Evolutionary conservation across 2,329 filamentous ascomycete species (phyloP), one percentile per base, ranked within the genome.

Genomic region (Botrytis fragariae): DNA sequence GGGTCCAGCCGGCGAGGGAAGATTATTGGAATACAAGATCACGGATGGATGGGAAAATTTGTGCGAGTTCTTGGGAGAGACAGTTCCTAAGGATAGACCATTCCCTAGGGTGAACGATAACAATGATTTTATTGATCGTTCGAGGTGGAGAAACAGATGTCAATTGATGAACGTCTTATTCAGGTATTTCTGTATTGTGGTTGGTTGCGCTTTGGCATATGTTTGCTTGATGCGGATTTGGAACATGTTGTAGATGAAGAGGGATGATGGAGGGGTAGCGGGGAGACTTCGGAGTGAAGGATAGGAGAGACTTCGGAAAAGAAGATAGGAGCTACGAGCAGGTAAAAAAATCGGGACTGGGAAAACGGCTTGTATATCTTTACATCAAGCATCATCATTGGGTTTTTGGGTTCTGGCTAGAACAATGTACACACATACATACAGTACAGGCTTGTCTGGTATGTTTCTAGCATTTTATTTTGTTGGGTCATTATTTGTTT

Each of bases 41-140:
- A 74, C 72, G 29, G 68, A 76, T 42, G 76, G 76, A 7, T 77
- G 76, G 76, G 69, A n/a, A 16, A 73, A 73, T 14, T 35, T 77
- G 20, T 77, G 75, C 57, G 62, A 59, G 9, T 76, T 77, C 61
- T 48, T 77, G 37, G 74, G 73, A 37, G 75, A 76, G n/a, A 69
- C 70, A 18, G 64, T 75, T 20, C 76, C 76, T 4, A 72, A 73
- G 39, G 64, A 61, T 39, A 42, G 70, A 44, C 61, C 61, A 16
- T 72, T 72, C 14, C 70, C 70, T 20, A 72, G 16, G 29, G 61
- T 72, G 2, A 72, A 72, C 12, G 61, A 72, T 68, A 72, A 72
- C 7, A 72, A 72, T 35, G 61, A 72, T 44, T 72, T 72, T 48
- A 67, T 72, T 67, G 70, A 67, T 20, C 70, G 70, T 12, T 67